A percentile compares a stretch with the other conserved stretches of the same genome.
Evolutionary conservation across 441 rosid genomes (phyloP).

Genomic region (Arabidopsis lyrata): DNA sequence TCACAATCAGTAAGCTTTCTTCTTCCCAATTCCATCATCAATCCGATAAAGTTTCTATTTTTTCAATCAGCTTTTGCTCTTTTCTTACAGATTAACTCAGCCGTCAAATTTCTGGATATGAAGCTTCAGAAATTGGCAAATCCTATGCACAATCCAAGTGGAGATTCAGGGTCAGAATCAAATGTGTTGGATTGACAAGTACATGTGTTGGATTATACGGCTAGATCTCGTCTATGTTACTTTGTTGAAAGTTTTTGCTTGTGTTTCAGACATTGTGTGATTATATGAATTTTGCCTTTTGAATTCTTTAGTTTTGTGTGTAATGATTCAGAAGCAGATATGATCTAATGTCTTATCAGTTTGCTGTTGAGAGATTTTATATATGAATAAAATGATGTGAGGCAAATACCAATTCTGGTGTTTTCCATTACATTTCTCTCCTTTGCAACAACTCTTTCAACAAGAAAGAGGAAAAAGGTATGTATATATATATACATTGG

Average conservation of each 20-base stretch:
- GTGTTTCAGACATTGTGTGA: constrained; percentile 17
- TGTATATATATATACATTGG: not conserved
- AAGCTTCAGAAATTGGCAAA: constrained; percentile 29
- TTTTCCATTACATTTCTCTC: not conserved
- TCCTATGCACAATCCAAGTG: constrained; percentile 25
- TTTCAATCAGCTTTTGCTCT: not conserved
- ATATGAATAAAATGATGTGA: not conserved
- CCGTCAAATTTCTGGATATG: constrained; percentile 28
- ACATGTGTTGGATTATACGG: constrained; percentile 3
- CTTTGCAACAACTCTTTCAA: constrained; percentile 12
- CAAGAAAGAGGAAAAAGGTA: not conserved
- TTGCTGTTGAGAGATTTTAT: not conserved
- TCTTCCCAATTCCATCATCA: not conserved
- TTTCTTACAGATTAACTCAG: constrained; percentile 33
- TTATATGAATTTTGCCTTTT: constrained; percentile 1
- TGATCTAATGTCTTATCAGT: not conserved
- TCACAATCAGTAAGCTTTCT: constrained; percentile 49
- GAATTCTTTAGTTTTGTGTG: not conserved
- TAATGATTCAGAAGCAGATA: not conserved
- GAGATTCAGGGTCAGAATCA: constrained; percentile 9
- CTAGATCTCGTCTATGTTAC: not conserved
- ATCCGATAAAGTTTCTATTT: not conserved
- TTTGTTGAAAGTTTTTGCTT: constrained; percentile 8
- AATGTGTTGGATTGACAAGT: constrained; percentile 1
- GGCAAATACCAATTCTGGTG: not conserved